These are phyloP conservation scores for Dendryphion nanum DNA, from an alignment of 2,329 filamentous ascomycete genomes.

Conservation along the genomic window DNA sequence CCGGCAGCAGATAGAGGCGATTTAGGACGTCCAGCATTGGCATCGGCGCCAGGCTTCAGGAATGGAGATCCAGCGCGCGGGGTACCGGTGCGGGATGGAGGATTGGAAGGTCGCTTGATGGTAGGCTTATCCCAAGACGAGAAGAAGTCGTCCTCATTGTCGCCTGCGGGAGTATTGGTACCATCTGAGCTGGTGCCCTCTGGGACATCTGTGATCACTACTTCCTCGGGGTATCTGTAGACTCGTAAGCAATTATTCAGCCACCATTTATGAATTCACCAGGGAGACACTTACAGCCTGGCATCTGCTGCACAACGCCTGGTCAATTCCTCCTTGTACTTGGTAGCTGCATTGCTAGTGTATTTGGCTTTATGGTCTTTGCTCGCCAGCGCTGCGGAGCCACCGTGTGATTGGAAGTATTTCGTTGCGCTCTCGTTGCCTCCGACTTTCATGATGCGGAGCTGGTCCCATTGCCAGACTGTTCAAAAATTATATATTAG, in stretches of 20 bases:
- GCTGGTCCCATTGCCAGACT: slow-evolving; percentile 97
- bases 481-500: slow-evolving; percentile 20
- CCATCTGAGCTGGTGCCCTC: slow-evolving; percentile 59
- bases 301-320: slow-evolving; percentile 79
- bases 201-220: slow-evolving; percentile 74
- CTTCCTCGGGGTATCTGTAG: slow-evolving; percentile 75
- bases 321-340: slow-evolving; percentile 97
- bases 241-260: slow-evolving; percentile 14
- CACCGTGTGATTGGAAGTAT: slow-evolving; percentile 96
- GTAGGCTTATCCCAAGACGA: slow-evolving; percentile 98
- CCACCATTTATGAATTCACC: background rate
- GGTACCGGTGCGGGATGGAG: slow-evolving; percentile 83
- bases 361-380: slow-evolving; percentile 98
- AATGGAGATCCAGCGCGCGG: slow-evolving; percentile 89
- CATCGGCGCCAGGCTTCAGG: slow-evolving; percentile 67
- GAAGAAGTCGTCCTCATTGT: slow-evolving; percentile 89
- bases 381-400: slow-evolving; percentile 88
- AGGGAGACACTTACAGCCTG: slow-evolving; percentile 65
- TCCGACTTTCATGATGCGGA: slow-evolving; percentile 96
- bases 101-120: slow-evolving; percentile 94
- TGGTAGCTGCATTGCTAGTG: slow-evolving; percentile 84
- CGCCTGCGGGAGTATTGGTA: slow-evolving; percentile 73
- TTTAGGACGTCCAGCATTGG: slow-evolving; percentile 67
- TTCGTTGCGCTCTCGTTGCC: slow-evolving; percentile 98
- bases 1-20: slow-evolving; percentile 66